Base-by-base conservation (phyloP, 441 rosid species). In the Erysimum cheiri region DNA sequence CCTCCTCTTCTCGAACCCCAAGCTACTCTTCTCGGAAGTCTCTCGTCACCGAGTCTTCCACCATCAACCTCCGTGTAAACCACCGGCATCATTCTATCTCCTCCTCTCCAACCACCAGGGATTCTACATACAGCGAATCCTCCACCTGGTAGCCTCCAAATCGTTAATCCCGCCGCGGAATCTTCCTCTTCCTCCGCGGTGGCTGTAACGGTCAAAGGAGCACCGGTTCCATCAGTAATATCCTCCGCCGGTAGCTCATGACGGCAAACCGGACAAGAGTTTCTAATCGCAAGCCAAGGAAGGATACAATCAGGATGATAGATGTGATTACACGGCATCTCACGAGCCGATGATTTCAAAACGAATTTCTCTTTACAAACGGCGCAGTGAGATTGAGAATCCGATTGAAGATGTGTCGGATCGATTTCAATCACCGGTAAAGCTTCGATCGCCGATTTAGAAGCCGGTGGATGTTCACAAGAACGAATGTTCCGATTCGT, bases 111-210 rank as follows among this genome's bases (percentile, higher is more conserved):
- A 60, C 85, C 83, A 2, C 93, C 97, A 0, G 91, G 78, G 57
- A 93, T 88, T 76, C 98, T 84, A 72, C 98, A 96, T 39, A 93
- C 98, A 0, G 98, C 98, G 15, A 86, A 91, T 37, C 97, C 97
- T 1, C 98, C 98, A 0, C 96, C 96, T 0, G 97, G 98, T 11
- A 94, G 58, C 70, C 97, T 85, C 96, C 97, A 94, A 50, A 94
- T 91, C 5, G 96, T 91, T 64, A 91, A 54, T 1, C 95, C 97
- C 5, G 85, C 91, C 1, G 89, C 79, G 3, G 78, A 83, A 14
- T 89, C 79, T 29, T 71, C 78, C 47, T 75, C 74, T 9, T 75
- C 78, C 46, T 53, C 54, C 4, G 12, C 29, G 10, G 11, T 3
- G 3, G 32, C 50, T 0, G 62, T 65, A 31, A 31, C 5, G 1